A percentile compares a stretch with the other conserved stretches of the same genome.
These are phyloP conservation scores for Acanthamoeba rhysodes DNA, from an alignment of 208 protist genomes.

Conservation along the genomic window DNA sequence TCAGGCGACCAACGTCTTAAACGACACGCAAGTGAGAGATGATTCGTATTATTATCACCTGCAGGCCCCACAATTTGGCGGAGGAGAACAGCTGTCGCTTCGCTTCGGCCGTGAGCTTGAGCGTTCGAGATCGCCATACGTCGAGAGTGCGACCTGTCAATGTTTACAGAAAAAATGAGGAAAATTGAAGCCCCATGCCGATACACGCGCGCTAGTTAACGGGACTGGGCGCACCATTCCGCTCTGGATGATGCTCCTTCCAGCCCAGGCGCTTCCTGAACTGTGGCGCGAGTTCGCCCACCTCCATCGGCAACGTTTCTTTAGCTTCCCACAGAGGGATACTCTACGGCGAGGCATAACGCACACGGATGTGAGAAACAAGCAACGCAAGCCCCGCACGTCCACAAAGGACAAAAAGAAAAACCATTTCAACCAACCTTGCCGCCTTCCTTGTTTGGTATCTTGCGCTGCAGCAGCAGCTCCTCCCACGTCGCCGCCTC, in stretches of 20 bases:
- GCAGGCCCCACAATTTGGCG: conserved; percentile 42
- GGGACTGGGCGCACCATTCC: background rate
- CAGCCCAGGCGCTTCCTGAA: conserved; percentile 48
- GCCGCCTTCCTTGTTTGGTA: conserved; percentile 10
- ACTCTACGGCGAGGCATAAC: background rate
- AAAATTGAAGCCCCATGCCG: too few species aligned
- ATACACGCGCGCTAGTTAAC: too few species aligned
- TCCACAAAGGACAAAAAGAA: background rate
- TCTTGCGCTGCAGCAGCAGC: conserved; percentile 18
- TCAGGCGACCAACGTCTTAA: background rate
- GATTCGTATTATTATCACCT: background rate
- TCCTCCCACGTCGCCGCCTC: conserved; percentile 35
- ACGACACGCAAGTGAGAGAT: background rate
- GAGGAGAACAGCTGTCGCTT: conserved; percentile 46
- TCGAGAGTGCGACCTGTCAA: conserved; percentile 17
- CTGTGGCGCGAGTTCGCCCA: conserved; percentile 20
- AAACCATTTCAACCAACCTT: background rate
- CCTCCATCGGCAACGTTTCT: conserved; percentile 44
- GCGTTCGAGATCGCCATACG: conserved; percentile 42
- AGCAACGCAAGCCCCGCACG: background rate
- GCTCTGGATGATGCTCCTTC: conserved; percentile 44
- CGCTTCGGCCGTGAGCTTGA: conserved; percentile 12
- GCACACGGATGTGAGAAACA: background rate
- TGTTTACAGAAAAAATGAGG: background rate
- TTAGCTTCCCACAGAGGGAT: conserved; percentile 32